Evolutionary conservation across 1,139 yeast species (phyloP).

Genomic region (Geotrichum klebahnii): DNA sequence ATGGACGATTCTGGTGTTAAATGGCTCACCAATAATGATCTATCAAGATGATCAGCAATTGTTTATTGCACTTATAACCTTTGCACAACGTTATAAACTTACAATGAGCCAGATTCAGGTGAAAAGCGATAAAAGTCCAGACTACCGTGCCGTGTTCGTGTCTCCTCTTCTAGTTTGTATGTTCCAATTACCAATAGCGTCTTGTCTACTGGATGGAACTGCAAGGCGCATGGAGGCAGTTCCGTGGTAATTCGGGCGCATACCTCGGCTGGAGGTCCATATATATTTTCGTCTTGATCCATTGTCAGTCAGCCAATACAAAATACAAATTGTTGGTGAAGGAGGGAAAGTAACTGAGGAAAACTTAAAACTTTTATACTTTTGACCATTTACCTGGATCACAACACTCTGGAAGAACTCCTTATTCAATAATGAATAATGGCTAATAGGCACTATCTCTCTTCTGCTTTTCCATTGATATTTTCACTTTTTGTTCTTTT

Average conservation of each 20-base stretch:
- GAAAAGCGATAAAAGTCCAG: slow-evolving; percentile 54
- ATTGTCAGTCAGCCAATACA: background rate
- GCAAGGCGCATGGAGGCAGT: slow-evolving; percentile 80
- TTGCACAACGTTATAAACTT: background rate
- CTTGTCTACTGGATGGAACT: slow-evolving; percentile 52
- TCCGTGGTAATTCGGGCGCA: slow-evolving; percentile 37
- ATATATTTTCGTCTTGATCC: background rate
- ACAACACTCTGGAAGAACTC: no score
- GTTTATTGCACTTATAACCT: slow-evolving; percentile 21
- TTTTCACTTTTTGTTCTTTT: no score
- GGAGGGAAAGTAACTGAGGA: no score
- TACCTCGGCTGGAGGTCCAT: slow-evolving; percentile 10
- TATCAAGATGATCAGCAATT: background rate
- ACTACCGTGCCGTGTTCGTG: slow-evolving; percentile 64
- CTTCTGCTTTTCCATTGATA: no score
- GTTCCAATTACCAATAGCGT: slow-evolving; percentile 64
- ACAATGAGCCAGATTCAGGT: slow-evolving; percentile 19
- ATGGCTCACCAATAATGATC: slow-evolving; percentile 25
- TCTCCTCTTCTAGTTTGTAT: slow-evolving; percentile 60
- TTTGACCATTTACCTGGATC: no score
- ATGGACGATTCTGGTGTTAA: slow-evolving; percentile 58
- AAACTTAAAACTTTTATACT: no score
- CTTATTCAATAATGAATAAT: no score
- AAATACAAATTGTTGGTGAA: no score
- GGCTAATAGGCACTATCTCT: no score